Conservation (phyloP, 129 eudicot genomes). For the Tagetes erecta region DNA sequence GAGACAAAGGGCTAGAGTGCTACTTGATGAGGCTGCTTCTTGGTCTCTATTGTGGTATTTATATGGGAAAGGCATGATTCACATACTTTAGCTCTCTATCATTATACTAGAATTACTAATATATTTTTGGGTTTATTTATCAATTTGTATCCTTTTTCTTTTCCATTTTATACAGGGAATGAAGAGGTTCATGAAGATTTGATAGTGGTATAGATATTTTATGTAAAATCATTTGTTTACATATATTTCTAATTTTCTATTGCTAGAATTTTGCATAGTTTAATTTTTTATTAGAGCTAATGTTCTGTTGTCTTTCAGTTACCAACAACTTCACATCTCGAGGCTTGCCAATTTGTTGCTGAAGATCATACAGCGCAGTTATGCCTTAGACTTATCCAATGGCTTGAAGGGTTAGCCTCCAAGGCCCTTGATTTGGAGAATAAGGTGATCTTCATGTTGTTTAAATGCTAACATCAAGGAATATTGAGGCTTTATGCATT, state of each 20-base stretch:
- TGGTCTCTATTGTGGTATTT: constrained; percentile 98
- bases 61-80: constrained; percentile 78
- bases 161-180: constrained; percentile 48
- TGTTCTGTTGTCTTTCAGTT: constrained; percentile 38
- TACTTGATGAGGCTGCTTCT: constrained; percentile 98
- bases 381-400: constrained; percentile 91
- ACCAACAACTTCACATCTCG: constrained; percentile 93
- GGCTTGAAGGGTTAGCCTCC: constrained; percentile 97
- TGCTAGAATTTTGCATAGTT: constrained; percentile 1
- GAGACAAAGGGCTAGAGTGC: constrained; percentile 81
- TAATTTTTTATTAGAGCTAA: constrained; percentile 1
- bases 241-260: background rate
- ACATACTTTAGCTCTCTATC: constrained; percentile 8
- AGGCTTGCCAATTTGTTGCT: constrained; percentile 85
- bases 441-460: constrained; percentile 49
- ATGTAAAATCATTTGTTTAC: constrained; percentile 12
- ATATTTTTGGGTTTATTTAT: constrained; percentile 3
- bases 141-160: background rate
- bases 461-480: background rate
- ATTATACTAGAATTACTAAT: background rate
- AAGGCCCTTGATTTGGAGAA: constrained; percentile 90
- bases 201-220: constrained; percentile 51
- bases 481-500: constrained; percentile 5
- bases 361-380: constrained; percentile 76
- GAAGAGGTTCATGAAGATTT: constrained; percentile 81